These are phyloP conservation scores for Paraconiothyrium sp. DNA, from an alignment of 2,329 filamentous ascomycete genomes.

Conservation along the genomic window DNA sequence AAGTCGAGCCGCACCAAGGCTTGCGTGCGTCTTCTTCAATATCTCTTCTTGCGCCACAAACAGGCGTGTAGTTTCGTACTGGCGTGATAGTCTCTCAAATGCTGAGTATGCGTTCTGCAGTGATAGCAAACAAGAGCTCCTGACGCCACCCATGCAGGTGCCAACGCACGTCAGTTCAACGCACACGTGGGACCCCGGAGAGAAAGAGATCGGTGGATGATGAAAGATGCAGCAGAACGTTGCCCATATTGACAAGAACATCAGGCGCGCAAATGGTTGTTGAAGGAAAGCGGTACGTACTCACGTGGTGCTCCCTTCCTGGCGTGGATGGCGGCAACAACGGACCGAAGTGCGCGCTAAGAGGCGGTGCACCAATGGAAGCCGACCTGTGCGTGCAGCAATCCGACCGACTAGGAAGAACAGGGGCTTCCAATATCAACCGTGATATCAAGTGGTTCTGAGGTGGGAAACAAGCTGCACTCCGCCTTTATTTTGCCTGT, in stretches of 20 bases:
- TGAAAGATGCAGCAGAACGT: slow-evolving; percentile 27
- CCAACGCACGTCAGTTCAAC: background rate
- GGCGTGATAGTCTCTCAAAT: background rate
- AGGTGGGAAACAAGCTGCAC: background rate
- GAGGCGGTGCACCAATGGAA: background rate
- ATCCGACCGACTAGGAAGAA: background rate
- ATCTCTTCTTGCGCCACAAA: slow-evolving; percentile 7
- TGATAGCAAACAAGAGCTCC: slow-evolving; percentile 3
- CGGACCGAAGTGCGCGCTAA: slow-evolving; percentile 1
- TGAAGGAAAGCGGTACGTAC: slow-evolving; percentile 14
- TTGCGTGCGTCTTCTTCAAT: background rate
- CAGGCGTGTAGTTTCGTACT: background rate
- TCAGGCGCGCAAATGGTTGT: slow-evolving; percentile 2
- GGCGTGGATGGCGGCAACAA: background rate
- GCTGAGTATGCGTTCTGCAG: slow-evolving; percentile 2
- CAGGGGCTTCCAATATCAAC: background rate
- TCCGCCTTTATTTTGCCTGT: background rate
- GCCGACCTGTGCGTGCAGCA: background rate
- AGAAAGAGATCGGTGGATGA: slow-evolving; percentile 13
- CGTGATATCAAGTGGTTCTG: background rate
- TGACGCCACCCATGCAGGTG: background rate
- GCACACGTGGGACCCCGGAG: background rate
- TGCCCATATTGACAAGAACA: slow-evolving; percentile 24
- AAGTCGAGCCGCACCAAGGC: background rate
- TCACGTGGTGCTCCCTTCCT: background rate